Evolutionary conservation across 768 basidiomycete species (phyloP).

Genomic region (Auricularia sp.): DNA sequence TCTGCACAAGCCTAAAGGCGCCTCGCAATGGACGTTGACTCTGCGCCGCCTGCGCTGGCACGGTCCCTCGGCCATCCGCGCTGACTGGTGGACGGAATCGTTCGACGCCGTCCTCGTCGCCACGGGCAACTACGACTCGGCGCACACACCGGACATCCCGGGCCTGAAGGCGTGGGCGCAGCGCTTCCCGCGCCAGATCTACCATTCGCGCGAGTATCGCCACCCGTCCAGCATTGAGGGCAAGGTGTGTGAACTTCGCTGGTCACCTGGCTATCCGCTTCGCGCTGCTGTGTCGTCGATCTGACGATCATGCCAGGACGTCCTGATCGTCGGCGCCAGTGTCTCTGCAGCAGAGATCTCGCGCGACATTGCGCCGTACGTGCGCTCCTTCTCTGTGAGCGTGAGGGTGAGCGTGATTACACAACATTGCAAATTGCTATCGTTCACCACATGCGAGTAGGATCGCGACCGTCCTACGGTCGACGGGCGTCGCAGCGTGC

Average conservation of each 20-base stretch:
- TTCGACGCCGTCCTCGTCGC: slow-evolving; percentile 26
- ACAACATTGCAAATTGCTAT: not conserved
- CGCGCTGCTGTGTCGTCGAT: slow-evolving; percentile 1
- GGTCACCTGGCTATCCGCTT: too few species aligned
- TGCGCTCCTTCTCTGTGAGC: not conserved
- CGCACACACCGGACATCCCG: slow-evolving; percentile 22
- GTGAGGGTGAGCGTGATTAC: not conserved
- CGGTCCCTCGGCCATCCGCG: not conserved
- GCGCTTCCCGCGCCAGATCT: slow-evolving; percentile 9
- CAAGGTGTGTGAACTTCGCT: slow-evolving; percentile 14
- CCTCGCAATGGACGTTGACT: slow-evolving; percentile 3
- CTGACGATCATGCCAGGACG: slow-evolving; percentile 10
- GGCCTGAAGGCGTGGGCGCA: slow-evolving; percentile 22
- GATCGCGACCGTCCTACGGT: slow-evolving; percentile 15
- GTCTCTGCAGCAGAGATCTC: slow-evolving; percentile 29
- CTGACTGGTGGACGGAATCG: slow-evolving; percentile 20
- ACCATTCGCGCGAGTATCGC: slow-evolving; percentile 25
- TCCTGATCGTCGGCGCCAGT: slow-evolving; percentile 32
- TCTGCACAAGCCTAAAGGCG: not conserved
- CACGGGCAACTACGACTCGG: slow-evolving; percentile 23
- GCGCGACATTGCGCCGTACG: slow-evolving; percentile 20
- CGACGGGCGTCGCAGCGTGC: slow-evolving; percentile 19
- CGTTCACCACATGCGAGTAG: slow-evolving; percentile 11
- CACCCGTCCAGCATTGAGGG: slow-evolving; percentile 20
- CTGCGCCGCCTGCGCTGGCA: slow-evolving; percentile 2